A percentile compares a stretch with the other conserved stretches of the same genome.
phyloP scores from a whole-genome alignment of 2,329 filamentous ascomycete genomes.

The Ilyonectria mors-panacis region DNA sequence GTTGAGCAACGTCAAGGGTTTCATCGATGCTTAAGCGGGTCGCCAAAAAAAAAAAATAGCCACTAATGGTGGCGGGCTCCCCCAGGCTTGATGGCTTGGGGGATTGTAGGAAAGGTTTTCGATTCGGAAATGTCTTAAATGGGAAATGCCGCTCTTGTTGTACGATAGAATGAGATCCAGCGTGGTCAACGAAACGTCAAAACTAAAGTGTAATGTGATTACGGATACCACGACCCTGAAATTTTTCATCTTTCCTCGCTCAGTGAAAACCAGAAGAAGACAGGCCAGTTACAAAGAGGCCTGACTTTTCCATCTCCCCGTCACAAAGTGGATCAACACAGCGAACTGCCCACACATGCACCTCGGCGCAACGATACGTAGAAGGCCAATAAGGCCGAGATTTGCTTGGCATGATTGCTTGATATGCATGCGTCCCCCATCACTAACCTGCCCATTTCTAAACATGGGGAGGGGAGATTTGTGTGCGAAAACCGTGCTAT shows the following conservation, averaged over 20 bases:
- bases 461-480: conserved; percentile 22
- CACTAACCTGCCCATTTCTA: conserved; percentile 14
- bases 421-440: conserved; percentile 15
- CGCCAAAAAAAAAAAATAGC: background rate
- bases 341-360: background rate
- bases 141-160: conserved; percentile 50
- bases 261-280: background rate
- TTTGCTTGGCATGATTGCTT: conserved; percentile 8
- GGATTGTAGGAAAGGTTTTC: conserved; percentile 26
- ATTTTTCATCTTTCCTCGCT: background rate
- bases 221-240: conserved; percentile 24
- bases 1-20: conserved; percentile 89
- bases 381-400: background rate
- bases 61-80: background rate
- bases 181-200: conserved; percentile 39
- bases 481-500: conserved; percentile 39
- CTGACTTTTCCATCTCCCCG: background rate
- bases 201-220: conserved; percentile 46
- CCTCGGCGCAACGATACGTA: background rate
- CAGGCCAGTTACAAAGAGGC: background rate
- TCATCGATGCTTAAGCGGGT: conserved; percentile 77
- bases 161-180: conserved; percentile 47
- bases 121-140: conserved; percentile 40
- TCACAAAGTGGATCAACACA: conserved; percentile 5
- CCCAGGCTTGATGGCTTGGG: background rate